These are phyloP conservation scores for Myriosclerotinia curreyana DNA, from an alignment of 2,329 filamentous ascomycete genomes.

Conservation along the genomic window DNA sequence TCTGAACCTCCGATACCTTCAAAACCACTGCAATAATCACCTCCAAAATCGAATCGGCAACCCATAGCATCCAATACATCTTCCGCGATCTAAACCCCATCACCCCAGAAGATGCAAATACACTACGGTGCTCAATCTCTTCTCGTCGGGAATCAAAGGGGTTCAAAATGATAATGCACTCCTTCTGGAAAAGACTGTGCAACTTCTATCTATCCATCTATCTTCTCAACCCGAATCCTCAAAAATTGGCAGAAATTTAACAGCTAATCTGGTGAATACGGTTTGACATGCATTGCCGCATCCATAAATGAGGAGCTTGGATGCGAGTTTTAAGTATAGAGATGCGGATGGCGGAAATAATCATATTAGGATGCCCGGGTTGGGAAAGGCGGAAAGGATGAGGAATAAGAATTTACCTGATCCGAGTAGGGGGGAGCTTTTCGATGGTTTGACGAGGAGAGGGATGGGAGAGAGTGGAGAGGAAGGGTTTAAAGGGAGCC, in stretches of 20 bases:
- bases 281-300: constrained; percentile 73
- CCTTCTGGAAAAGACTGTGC: constrained; percentile 69
- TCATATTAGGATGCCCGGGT: constrained; percentile 54
- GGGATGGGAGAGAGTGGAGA: constrained; percentile 28
- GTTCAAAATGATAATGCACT: constrained; percentile 71
- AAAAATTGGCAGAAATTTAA: constrained; percentile 44
- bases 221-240: constrained; percentile 21
- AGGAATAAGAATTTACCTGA: constrained; percentile 60
- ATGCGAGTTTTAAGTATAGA: constrained; percentile 62
- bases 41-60: constrained; percentile 16
- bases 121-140: constrained; percentile 56
- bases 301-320: constrained; percentile 63
- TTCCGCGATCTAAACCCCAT: constrained; percentile 45
- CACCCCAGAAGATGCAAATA: constrained; percentile 50
- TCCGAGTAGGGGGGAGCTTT: constrained; percentile 57
- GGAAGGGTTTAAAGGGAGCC: constrained; percentile 32
- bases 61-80: constrained; percentile 14
- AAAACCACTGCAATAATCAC: constrained; percentile 8
- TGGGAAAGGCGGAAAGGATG: constrained; percentile 63
- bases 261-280: constrained; percentile 63
- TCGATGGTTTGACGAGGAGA: constrained; percentile 58
- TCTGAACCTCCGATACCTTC: constrained; percentile 4
- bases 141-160: constrained; percentile 60
- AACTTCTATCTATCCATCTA: constrained; percentile 28
- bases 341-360: constrained; percentile 56